A percentile compares a stretch with the other conserved stretches of the same genome.
Evolutionary conservation across 495 filamentous ascomycete genomes (phyloP).

Genomic region (Chaetomidium leptoderma): DNA sequence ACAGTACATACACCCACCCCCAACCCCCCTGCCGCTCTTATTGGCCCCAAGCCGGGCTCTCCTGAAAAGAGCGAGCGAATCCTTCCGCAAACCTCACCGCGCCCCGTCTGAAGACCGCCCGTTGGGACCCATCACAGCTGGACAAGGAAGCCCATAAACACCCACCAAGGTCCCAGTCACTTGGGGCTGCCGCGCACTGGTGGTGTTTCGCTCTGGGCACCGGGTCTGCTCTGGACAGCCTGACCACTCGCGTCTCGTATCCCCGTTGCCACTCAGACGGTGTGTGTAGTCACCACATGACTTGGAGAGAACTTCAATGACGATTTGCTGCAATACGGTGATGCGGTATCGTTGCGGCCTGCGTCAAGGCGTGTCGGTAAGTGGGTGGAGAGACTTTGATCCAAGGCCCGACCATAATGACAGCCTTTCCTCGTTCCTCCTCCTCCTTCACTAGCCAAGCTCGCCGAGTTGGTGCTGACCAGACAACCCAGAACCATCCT

Average conservation of each 20-base stretch:
- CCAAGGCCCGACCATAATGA: background rate
- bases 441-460: background rate
- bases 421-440: background rate
- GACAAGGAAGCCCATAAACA: conserved; percentile 2
- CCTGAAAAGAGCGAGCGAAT: conserved; percentile 10
- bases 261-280: conserved; percentile 11
- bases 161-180: background rate
- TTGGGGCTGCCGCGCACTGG: background rate
- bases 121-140: background rate
- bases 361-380: conserved; percentile 6
- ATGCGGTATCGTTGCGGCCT: background rate
- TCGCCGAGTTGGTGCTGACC: background rate
- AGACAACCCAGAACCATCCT: background rate
- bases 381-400: background rate
- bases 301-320: background rate
- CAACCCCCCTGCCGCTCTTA: conserved; percentile 6
- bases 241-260: conserved; percentile 10
- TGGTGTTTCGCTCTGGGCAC: background rate
- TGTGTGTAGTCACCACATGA: conserved; percentile 5
- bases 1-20: conserved; percentile 6
- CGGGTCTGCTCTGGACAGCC: background rate
- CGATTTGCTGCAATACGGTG: background rate
- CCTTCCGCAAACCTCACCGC: conserved; percentile 8
- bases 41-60: conserved; percentile 10
- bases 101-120: background rate